Percentiles rank a stretch among this genome's conserved stretches.
Conservation (phyloP, 1,139 yeast genomes). For the Saccharomyces hybrid region DNA sequence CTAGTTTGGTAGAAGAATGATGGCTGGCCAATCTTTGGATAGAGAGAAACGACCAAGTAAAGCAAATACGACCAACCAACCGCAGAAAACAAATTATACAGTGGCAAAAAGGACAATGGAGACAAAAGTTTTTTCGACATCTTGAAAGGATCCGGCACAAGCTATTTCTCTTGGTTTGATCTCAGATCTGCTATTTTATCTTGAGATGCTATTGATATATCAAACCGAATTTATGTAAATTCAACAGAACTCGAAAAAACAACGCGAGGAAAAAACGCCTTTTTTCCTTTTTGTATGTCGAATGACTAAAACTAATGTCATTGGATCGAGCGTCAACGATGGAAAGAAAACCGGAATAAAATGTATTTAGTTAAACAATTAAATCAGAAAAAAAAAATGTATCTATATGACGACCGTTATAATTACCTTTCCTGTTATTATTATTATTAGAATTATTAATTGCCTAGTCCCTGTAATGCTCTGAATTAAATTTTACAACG, state of each 20-base stretch:
- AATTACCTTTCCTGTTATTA: not conserved
- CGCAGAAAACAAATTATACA: slow-evolving; percentile 65
- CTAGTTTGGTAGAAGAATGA: slow-evolving; percentile 52
- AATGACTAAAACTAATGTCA: not conserved
- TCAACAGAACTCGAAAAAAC: not conserved
- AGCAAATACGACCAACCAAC: slow-evolving; percentile 60
- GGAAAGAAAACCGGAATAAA: not conserved
- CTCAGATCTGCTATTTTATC: no score
- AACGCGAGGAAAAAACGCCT: not conserved
- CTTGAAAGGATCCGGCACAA: not conserved
- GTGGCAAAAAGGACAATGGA: slow-evolving; percentile 26
- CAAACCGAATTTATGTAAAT: not conserved
- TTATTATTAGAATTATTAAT: slow-evolving; percentile 5
- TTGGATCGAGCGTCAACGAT: not conserved
- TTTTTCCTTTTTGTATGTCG: not conserved
- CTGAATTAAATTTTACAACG: slow-evolving; percentile 30
- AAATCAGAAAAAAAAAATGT: not conserved
- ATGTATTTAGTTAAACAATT: not conserved
- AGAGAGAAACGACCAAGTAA: slow-evolving; percentile 40
- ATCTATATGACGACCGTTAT: not conserved
- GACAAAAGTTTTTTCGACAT: slow-evolving; percentile 20
- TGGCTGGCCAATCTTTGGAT: slow-evolving; percentile 46
- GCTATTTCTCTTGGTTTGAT: no score
- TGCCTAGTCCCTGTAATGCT: slow-evolving; percentile 1
- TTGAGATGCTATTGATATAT: no score